A percentile compares a stretch with the other conserved stretches of the same genome.
Evolutionary conservation across 2,329 filamentous ascomycete genomes (phyloP).

Genomic region (Calonectria henricotiae): DNA sequence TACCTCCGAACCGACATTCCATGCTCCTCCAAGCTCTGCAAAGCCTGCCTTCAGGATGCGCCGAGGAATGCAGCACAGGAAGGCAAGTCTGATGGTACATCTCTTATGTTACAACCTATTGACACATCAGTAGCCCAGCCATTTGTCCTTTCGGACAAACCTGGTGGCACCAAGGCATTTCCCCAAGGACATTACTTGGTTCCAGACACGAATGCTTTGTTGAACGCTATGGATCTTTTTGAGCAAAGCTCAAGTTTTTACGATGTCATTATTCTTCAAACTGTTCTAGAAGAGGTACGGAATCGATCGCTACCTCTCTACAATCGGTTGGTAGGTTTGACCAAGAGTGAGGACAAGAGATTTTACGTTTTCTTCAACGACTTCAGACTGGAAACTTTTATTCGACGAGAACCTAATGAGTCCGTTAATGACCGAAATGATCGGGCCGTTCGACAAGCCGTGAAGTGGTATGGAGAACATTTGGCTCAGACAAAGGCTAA

Average conservation of each 20-base stretch:
- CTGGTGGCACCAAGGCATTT: slow-evolving; percentile 86
- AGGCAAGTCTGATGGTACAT: slow-evolving; percentile 66
- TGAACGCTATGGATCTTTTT: slow-evolving; percentile 97
- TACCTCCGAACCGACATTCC: slow-evolving; percentile 98
- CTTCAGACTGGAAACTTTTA: slow-evolving; percentile 92
- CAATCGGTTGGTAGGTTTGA: slow-evolving; percentile 90
- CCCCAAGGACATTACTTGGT: slow-evolving; percentile 94
- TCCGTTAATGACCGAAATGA: slow-evolving; percentile 98
- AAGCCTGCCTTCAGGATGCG: slow-evolving; percentile 80
- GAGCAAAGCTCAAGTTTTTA: slow-evolving; percentile 93
- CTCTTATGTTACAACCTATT: not conserved
- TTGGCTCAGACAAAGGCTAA: slow-evolving; percentile 76
- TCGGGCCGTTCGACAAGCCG: slow-evolving; percentile 87
- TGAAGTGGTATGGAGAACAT: slow-evolving; percentile 92
- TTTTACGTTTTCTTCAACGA: slow-evolving; percentile 99
- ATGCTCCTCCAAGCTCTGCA: slow-evolving; percentile 93
- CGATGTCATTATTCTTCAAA: slow-evolving; percentile 97
- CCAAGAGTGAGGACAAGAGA: slow-evolving; percentile 95
- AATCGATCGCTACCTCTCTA: slow-evolving; percentile 95
- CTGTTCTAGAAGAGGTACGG: slow-evolving; percentile 94
- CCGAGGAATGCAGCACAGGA: slow-evolving; percentile 86
- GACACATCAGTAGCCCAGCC: slow-evolving; percentile 73
- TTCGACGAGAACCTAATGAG: slow-evolving; percentile 82
- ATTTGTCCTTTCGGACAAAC: slow-evolving; percentile 91
- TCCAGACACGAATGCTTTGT: slow-evolving; percentile 95